Conservation (phyloP, 1,139 yeast species). For the Meyerozyma carpophila region DNA sequence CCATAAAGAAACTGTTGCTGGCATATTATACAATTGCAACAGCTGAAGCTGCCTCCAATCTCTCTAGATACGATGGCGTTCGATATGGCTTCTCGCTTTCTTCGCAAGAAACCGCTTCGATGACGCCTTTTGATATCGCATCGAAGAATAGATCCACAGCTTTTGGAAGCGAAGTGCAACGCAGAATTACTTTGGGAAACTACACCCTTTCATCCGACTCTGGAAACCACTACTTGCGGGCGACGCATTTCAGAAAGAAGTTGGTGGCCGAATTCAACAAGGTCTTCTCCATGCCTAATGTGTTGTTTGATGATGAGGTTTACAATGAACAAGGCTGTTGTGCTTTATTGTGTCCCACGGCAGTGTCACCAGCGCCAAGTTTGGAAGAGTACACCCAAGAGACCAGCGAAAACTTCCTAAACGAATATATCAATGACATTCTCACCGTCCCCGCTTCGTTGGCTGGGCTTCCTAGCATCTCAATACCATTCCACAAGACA, state of each 20-base stretch:
- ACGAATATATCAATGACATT: conserved; percentile 73
- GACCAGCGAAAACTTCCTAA: conserved; percentile 43
- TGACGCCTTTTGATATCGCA: conserved; percentile 27
- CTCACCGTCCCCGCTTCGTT: conserved; percentile 87
- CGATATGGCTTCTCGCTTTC: conserved; percentile 55
- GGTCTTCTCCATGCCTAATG: conserved; percentile 52
- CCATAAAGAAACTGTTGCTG: conserved; percentile 64
- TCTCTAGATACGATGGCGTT: conserved; percentile 85
- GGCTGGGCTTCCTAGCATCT: conserved; percentile 85
- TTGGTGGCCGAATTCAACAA: conserved; percentile 62
- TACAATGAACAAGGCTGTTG: conserved; percentile 46
- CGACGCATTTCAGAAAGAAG: conserved; percentile 59
- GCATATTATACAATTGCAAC: conserved; percentile 85
- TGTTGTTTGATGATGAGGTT: conserved; percentile 19
- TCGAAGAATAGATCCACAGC: conserved; percentile 56
- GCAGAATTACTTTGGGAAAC: conserved; percentile 80
- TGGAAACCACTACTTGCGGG: conserved; percentile 75
- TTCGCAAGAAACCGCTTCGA: conserved; percentile 14
- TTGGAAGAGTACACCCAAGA: conserved; percentile 34
- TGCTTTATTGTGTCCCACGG: conserved; percentile 67
- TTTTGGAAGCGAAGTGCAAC: conserved; percentile 78
- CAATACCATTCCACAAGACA: conserved; percentile 55
- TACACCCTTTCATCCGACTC: conserved; percentile 75
- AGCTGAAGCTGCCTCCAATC: conserved; percentile 90
- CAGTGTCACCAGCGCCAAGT: conserved; percentile 55